phyloP scores from a whole-genome alignment of 2,329 filamentous ascomycete genomes.

The Endoconidiophora laricicola region DNA sequence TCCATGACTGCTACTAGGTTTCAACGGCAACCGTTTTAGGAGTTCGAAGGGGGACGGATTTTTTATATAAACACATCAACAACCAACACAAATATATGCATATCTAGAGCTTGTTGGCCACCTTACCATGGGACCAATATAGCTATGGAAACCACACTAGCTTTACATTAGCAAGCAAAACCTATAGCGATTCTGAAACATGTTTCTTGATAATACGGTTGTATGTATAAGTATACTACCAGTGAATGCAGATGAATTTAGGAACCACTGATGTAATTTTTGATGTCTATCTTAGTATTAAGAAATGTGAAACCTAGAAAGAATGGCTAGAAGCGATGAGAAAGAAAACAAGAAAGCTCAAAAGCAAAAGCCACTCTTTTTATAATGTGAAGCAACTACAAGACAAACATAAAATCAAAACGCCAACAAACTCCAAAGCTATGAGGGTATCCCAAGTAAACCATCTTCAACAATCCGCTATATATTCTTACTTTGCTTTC shows the following conservation, averaged over 20 bases:
- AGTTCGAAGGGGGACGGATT: no score
- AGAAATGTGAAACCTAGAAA: neutral
- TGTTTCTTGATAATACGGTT: no score
- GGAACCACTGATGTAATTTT: no score
- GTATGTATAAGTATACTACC: no score
- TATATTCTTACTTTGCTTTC: neutral
- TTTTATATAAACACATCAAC: no score
- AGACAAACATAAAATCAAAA: neutral
- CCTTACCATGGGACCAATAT: no score
- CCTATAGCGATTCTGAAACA: neutral
- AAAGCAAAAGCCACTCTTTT: neutral
- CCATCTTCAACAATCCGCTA: slow-evolving; percentile 2
- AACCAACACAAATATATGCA: no score
- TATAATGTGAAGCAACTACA: neutral
- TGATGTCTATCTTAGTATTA: neutral
- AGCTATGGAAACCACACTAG: no score
- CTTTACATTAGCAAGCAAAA: neutral
- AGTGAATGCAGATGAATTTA: no score
- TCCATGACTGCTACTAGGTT: no score
- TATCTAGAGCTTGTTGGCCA: no score
- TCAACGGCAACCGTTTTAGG: no score
- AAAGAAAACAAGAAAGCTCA: neutral
- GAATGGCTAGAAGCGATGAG: neutral
- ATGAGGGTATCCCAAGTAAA: slow-evolving; percentile 8
- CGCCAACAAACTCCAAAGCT: neutral